phyloP scores from a whole-genome alignment of 1,284 basidiomycete genomes.

The Cryptococcus jaspeensis region DNA sequence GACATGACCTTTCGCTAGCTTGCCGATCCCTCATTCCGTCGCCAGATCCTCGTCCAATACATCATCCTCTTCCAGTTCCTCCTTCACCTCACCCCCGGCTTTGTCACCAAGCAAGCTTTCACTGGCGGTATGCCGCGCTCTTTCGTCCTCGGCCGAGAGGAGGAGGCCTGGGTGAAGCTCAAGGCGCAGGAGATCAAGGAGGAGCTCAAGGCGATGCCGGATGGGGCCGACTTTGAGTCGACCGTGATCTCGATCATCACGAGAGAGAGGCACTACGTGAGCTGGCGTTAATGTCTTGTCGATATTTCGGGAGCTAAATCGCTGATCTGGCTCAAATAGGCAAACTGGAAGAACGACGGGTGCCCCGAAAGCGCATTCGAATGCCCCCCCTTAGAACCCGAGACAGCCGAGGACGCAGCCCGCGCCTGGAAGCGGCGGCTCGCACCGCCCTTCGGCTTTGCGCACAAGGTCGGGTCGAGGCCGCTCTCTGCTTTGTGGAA shows the following conservation, averaged over 20 bases:
- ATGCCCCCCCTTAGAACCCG: constrained; percentile 26
- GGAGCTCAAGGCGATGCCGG: constrained; percentile 39
- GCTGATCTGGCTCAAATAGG: constrained; percentile 21
- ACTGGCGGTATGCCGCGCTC: constrained; percentile 47
- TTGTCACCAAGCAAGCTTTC: constrained; percentile 40
- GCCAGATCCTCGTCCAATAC: constrained; percentile 49
- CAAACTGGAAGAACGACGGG: constrained; percentile 47
- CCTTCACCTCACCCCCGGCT: constrained; percentile 39
- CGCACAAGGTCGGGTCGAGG: constrained; percentile 40
- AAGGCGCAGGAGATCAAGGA: constrained; percentile 33
- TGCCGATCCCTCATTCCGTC: constrained; percentile 46
- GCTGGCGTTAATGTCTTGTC: constrained; percentile 13
- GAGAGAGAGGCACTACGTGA: constrained; percentile 41
- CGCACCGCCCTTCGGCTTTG: constrained; percentile 25
- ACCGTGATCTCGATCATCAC: constrained; percentile 40
- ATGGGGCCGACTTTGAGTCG: constrained; percentile 37
- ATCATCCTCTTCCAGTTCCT: constrained; percentile 51
- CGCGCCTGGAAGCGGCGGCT: constrained; percentile 29
- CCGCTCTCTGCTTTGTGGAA: constrained; percentile 35
- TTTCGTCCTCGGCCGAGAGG: constrained; percentile 38
- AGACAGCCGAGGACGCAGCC: constrained; percentile 20
- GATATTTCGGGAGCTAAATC: neutral
- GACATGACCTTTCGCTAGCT: constrained; percentile 17
- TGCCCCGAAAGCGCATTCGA: constrained; percentile 44
- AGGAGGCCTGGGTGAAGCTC: constrained; percentile 33